Percentiles rank a stretch among this genome's conserved stretches.
phyloP scores from a whole-genome alignment of 2,329 filamentous ascomycete genomes.

The Fusarium graminum region DNA sequence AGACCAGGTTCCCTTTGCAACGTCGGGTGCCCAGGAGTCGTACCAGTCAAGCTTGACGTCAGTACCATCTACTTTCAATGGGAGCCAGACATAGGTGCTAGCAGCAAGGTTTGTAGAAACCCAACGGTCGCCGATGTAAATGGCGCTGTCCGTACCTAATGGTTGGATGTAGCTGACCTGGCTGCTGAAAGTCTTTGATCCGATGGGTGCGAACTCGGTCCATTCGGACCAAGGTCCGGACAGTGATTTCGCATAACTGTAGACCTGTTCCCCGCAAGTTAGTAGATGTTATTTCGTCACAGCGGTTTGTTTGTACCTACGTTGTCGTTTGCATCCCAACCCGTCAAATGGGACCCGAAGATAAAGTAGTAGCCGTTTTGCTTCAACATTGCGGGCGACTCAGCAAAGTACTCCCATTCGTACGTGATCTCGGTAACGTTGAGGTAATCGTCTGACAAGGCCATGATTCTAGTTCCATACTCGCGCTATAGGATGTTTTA shows the following conservation, averaged over 20 bases:
- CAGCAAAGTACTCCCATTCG: constrained; percentile 67
- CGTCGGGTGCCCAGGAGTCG: constrained; percentile 67
- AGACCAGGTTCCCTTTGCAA: constrained; percentile 58
- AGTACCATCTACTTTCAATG: constrained; percentile 66
- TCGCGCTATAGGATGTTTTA: constrained; percentile 57
- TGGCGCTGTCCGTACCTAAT: constrained; percentile 55
- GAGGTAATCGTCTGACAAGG: constrained; percentile 69
- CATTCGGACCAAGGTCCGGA: constrained; percentile 72
- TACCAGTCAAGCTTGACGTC: constrained; percentile 64
- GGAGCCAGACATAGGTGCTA: constrained; percentile 75
- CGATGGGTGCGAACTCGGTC: constrained; percentile 68
- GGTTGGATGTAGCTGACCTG: constrained; percentile 72
- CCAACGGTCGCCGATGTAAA: constrained; percentile 79
- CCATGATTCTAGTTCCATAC: constrained; percentile 69
- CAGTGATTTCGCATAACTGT: constrained; percentile 69
- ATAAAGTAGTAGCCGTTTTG: constrained; percentile 72
- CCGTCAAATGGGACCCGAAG: constrained; percentile 70
- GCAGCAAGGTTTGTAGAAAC: constrained; percentile 68
- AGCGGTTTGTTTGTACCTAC: constrained; percentile 42
- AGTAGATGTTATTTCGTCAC: not conserved
- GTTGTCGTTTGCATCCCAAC: constrained; percentile 75
- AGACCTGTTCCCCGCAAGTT: constrained; percentile 51
- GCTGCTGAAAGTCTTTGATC: constrained; percentile 68
- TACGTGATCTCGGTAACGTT: constrained; percentile 63
- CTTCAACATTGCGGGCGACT: constrained; percentile 74